These are phyloP conservation scores for Leccinum obscurum DNA, from an alignment of 768 basidiomycete genomes.

Conservation along the genomic window DNA sequence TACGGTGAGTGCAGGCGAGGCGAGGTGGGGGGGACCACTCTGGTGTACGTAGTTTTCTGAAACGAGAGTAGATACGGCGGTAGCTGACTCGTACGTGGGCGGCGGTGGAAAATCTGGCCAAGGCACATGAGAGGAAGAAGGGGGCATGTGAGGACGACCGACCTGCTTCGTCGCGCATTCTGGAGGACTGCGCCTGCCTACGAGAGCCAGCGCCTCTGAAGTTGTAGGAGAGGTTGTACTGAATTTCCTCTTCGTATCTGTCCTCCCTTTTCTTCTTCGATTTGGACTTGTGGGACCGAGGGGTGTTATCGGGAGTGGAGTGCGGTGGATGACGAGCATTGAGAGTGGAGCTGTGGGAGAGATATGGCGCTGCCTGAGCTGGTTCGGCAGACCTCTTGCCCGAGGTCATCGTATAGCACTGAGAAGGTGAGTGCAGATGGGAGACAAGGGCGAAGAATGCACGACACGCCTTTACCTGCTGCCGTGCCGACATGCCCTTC, in stretches of 20 bases:
- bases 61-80: conserved; percentile 43
- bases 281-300: conserved; percentile 39
- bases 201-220: conserved; percentile 34
- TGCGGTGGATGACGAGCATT: conserved; percentile 49
- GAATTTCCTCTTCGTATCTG: conserved; percentile 45
- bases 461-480: conserved; percentile 39
- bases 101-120: conserved; percentile 70
- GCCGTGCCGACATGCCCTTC: conserved; percentile 34
- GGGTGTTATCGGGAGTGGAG: conserved; percentile 51
- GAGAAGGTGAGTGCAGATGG: conserved; percentile 35
- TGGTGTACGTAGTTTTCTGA: conserved; percentile 40
- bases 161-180: conserved; percentile 36
- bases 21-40: conserved; percentile 25
- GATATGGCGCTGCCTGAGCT: conserved; percentile 43
- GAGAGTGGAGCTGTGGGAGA: conserved; percentile 54
- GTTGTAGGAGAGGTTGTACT: conserved; percentile 32
- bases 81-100: conserved; percentile 64
- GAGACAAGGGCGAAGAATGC: conserved; percentile 39
- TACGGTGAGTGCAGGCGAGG: conserved; percentile 26
- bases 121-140: conserved; percentile 5
- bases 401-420: conserved; percentile 39
- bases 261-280: conserved; percentile 46
- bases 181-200: conserved; percentile 26
- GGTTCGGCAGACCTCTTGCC: conserved; percentile 32
- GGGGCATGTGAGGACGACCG: conserved; percentile 7